Evolutionary conservation across 2,329 filamentous ascomycete species (phyloP).

Genomic region (Phoma sp.): DNA sequence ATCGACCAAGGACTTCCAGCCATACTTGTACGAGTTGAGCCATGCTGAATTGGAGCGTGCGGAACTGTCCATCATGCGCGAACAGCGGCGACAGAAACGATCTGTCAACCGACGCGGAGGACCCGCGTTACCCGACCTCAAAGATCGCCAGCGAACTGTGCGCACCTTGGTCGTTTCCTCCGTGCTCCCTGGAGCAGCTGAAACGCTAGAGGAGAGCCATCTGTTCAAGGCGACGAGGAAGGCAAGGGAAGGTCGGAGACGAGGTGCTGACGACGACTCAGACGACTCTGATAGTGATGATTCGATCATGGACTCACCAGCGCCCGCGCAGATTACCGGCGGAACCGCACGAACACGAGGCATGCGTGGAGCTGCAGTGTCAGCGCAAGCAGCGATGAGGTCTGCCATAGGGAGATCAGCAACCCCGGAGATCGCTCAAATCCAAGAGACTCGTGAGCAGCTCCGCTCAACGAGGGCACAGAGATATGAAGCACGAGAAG

Average conservation of each 20-base stretch:
- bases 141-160: conserved; percentile 91
- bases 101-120: conserved; percentile 94
- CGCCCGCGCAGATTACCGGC: conserved; percentile 69
- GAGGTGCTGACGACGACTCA: conserved; percentile 73
- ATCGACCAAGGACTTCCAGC: conserved; percentile 91
- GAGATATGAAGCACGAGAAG: conserved; percentile 74
- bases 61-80: conserved; percentile 90
- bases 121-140: conserved; percentile 92
- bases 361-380: conserved; percentile 86
- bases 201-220: conserved; percentile 81
- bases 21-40: conserved; percentile 91
- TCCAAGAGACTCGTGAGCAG: conserved; percentile 79
- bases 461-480: conserved; percentile 68
- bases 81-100: conserved; percentile 92
- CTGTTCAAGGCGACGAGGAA: conserved; percentile 73
- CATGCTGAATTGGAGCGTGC: conserved; percentile 89
- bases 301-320: conserved; percentile 85
- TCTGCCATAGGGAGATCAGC: conserved; percentile 80
- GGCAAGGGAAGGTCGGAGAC: conserved; percentile 61
- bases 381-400: conserved; percentile 84
- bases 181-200: conserved; percentile 85
- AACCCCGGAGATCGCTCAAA: conserved; percentile 77
- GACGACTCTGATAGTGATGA: conserved; percentile 94
- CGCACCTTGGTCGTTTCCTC: conserved; percentile 91
- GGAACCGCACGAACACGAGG: conserved; percentile 86